phyloP scores from a whole-genome alignment of 2,329 filamentous ascomycete species.

The Colletotrichum graminicola region DNA sequence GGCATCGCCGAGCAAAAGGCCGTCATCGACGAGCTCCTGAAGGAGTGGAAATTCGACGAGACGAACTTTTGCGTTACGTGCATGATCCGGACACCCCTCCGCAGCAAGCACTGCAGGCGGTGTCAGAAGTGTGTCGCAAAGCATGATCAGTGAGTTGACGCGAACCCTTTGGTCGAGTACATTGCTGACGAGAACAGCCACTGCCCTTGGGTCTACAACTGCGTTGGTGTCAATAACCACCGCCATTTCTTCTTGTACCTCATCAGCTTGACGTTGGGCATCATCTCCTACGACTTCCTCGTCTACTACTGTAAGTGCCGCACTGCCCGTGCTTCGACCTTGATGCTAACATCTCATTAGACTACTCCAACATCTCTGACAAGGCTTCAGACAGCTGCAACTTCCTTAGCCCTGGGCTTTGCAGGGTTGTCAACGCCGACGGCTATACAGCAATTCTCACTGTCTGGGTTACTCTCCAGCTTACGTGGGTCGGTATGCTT shows the following conservation, averaged over 20 bases:
- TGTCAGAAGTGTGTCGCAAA: conserved; percentile 95
- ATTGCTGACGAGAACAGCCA: conserved; percentile 68
- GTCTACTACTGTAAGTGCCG: conserved; percentile 75
- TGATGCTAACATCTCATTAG: conserved; percentile 56
- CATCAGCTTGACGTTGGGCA: conserved; percentile 79
- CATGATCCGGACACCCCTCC: conserved; percentile 91
- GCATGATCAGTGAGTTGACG: conserved; percentile 85
- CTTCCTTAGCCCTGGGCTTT: conserved; percentile 80
- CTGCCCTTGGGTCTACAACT: conserved; percentile 98
- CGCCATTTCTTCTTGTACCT: conserved; percentile 96
- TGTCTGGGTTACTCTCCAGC: conserved; percentile 84
- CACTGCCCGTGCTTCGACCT: conserved; percentile 1
- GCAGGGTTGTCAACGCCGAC: conserved; percentile 82
- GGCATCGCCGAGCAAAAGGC: conserved; percentile 91
- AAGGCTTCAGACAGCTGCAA: conserved; percentile 73
- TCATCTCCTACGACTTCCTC: conserved; percentile 78
- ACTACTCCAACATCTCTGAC: conserved; percentile 71
- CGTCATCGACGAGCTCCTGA: conserved; percentile 88
- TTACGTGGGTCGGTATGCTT: conserved; percentile 98
- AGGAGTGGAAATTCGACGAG: conserved; percentile 91
- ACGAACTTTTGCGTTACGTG: conserved; percentile 93
- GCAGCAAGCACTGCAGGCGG: conserved; percentile 95
- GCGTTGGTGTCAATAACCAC: conserved; percentile 94
- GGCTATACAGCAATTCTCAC: conserved; percentile 84
- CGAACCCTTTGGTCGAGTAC: background rate